Evolutionary conservation across 73 alveolate genomes (phyloP).

Genomic region (Paramecium sexaurelia): DNA sequence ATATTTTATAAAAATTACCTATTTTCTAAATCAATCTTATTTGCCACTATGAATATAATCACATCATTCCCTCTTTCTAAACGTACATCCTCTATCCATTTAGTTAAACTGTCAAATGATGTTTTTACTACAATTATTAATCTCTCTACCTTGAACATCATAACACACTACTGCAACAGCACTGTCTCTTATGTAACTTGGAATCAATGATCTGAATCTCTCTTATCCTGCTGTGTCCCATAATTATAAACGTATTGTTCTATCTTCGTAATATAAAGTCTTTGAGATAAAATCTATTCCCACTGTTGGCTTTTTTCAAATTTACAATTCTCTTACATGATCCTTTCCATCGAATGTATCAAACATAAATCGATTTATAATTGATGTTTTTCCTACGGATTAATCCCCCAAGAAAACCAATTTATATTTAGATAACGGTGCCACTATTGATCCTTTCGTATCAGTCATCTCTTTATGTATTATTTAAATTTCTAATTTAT

Average conservation of each 20-base stretch:
- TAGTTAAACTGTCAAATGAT: conserved; percentile 73
- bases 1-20: conserved; percentile 63
- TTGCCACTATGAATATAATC: conserved; percentile 83
- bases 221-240: conserved; percentile 89
- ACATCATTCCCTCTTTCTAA: conserved; percentile 85
- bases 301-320: conserved; percentile 87
- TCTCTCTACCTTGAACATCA: conserved; percentile 75
- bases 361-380: conserved; percentile 78
- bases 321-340: conserved; percentile 62
- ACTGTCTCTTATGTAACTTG: conserved; percentile 81
- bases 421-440: conserved; percentile 76
- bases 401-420: conserved; percentile 83
- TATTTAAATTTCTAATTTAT: no score
- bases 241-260: conserved; percentile 79
- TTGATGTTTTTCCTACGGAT: conserved; percentile 87
- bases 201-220: conserved; percentile 78
- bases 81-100: conserved; percentile 90
- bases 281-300: conserved; percentile 99
- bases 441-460: conserved; percentile 60
- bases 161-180: conserved; percentile 85
- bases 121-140: background rate
- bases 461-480: conserved; percentile 33
- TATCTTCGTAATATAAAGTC: conserved; percentile 94
- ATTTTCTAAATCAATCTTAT: conserved; percentile 83
- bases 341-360: conserved; percentile 84